A percentile compares a stretch with the other conserved stretches of the same genome.
These are phyloP conservation scores for Marsdenia floribunda DNA, from an alignment of 257 asterid species.

Conservation along the genomic window DNA sequence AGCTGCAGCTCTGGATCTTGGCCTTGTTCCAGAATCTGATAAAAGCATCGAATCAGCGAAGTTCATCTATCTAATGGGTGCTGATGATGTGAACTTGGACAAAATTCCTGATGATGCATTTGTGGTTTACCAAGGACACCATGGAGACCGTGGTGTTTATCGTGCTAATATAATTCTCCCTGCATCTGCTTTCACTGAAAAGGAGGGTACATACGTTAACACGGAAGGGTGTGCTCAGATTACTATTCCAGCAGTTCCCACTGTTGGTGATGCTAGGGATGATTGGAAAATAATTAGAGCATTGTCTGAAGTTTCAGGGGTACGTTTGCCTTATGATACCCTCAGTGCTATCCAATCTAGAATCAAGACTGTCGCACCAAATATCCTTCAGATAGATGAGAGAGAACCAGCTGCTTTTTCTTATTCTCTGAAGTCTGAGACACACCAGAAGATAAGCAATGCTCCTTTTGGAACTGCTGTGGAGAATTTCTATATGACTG, in stretches of 20 bases:
- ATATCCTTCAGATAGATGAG: constrained; percentile 71
- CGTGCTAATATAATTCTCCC: constrained; percentile 95
- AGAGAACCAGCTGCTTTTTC: constrained; percentile 74
- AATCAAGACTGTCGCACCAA: constrained; percentile 78
- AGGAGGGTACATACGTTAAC: constrained; percentile 86
- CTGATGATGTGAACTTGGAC: constrained; percentile 79
- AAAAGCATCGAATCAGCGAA: constrained; percentile 70
- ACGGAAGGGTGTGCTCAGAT: constrained; percentile 92
- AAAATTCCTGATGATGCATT: constrained; percentile 79
- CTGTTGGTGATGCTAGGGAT: constrained; percentile 93
- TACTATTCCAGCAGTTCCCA: constrained; percentile 89
- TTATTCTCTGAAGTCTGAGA: constrained; percentile 67
- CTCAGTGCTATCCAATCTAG: constrained; percentile 60
- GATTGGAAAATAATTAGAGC: constrained; percentile 96
- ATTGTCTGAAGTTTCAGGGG: constrained; percentile 75
- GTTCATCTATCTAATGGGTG: constrained; percentile 88
- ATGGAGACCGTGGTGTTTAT: constrained; percentile 80
- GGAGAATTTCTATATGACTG: constrained; percentile 91
- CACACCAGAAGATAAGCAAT: constrained; percentile 39
- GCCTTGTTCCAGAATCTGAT: constrained; percentile 80
- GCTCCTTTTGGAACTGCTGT: constrained; percentile 55
- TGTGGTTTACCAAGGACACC: constrained; percentile 98
- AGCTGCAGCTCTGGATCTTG: constrained; percentile 98
- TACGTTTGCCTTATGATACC: constrained; percentile 52
- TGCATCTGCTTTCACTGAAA: constrained; percentile 86